Conservation (phyloP, 2,329 filamentous ascomycete species). For the Pyrenochaeta sp. region DNA sequence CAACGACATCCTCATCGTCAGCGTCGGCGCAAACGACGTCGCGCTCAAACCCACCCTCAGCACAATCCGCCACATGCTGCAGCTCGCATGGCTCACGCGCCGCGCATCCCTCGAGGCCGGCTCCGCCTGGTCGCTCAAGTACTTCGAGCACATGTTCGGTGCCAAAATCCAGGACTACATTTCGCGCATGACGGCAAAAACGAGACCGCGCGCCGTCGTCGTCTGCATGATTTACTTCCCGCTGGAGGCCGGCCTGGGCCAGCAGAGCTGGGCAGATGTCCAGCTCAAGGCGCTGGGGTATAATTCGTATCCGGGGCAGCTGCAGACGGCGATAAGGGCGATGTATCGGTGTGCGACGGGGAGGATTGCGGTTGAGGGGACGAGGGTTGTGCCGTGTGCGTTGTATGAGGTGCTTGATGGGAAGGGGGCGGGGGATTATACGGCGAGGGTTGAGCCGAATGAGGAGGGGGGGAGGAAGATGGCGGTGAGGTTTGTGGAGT, state of each 20-base stretch:
- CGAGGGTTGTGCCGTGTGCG: constrained; percentile 39
- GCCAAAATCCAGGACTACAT: constrained; percentile 38
- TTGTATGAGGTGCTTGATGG: constrained; percentile 44
- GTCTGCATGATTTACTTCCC: constrained; percentile 51
- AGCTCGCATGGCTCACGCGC: constrained; percentile 39
- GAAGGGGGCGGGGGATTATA: constrained; percentile 37
- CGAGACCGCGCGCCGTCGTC: constrained; percentile 43
- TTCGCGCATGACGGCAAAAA: constrained; percentile 27
- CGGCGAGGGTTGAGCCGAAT: constrained; percentile 47
- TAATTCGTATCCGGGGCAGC: constrained; percentile 31
- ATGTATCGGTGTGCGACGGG: constrained; percentile 41
- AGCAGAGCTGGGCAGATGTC: constrained; percentile 43
- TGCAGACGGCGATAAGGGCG: constrained; percentile 43
- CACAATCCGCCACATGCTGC: constrained; percentile 43
- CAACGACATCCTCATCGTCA: constrained; percentile 45
- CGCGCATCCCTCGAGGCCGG: constrained; percentile 31
- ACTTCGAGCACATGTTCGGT: constrained; percentile 45
- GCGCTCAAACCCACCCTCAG: constrained; percentile 34
- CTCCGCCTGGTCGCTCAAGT: constrained; percentile 31
- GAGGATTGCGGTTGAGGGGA: constrained; percentile 36
- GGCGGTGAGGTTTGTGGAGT: constrained; percentile 32
- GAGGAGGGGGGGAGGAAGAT: constrained; percentile 44
- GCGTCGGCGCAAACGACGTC: constrained; percentile 48
- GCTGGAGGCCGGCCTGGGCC: constrained; percentile 34
- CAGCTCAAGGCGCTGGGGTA: constrained; percentile 43